A percentile compares a stretch with the other conserved stretches of the same genome.
These are phyloP conservation scores for Globisporangium paroecandrum DNA, from an alignment of 352 stramenopile genomes.

Conservation along the genomic window DNA sequence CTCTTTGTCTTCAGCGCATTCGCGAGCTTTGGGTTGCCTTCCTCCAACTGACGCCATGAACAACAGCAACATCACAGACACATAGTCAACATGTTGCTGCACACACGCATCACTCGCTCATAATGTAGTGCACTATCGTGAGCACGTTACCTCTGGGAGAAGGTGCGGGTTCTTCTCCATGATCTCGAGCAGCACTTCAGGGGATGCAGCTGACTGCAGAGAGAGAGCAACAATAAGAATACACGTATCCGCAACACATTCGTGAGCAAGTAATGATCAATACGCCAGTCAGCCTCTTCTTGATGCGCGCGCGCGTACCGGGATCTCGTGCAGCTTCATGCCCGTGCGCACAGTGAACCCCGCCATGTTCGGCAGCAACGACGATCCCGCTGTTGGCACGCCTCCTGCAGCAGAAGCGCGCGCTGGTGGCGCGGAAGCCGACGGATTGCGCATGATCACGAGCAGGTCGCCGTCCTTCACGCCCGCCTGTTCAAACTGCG, in stretches of 20 bases:
- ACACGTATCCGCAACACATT: background rate
- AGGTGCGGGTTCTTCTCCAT: slow-evolving; percentile 81
- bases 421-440: slow-evolving; percentile 11
- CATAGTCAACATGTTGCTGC: no score
- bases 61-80: background rate
- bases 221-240: background rate
- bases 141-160: slow-evolving; percentile 41
- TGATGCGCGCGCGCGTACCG: slow-evolving; percentile 28
- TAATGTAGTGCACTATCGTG: background rate
- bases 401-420: background rate
- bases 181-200: slow-evolving; percentile 78
- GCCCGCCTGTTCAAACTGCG: slow-evolving; percentile 71
- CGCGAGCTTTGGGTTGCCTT: slow-evolving; percentile 60
- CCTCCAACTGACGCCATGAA: slow-evolving; percentile 39
- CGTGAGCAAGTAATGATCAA: background rate
- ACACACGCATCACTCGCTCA: background rate
- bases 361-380: slow-evolving; percentile 13
- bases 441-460: slow-evolving; percentile 51
- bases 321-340: slow-evolving; percentile 81
- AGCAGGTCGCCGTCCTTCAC: slow-evolving; percentile 74
- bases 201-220: slow-evolving; percentile 46
- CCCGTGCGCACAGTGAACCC: slow-evolving; percentile 43
- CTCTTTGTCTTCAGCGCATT: slow-evolving; percentile 63
- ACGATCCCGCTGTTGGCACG: slow-evolving; percentile 10
- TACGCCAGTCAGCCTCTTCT: background rate